Conservation (phyloP, 495 filamentous ascomycete genomes). For the Neurospora tetrasperma region DNA sequence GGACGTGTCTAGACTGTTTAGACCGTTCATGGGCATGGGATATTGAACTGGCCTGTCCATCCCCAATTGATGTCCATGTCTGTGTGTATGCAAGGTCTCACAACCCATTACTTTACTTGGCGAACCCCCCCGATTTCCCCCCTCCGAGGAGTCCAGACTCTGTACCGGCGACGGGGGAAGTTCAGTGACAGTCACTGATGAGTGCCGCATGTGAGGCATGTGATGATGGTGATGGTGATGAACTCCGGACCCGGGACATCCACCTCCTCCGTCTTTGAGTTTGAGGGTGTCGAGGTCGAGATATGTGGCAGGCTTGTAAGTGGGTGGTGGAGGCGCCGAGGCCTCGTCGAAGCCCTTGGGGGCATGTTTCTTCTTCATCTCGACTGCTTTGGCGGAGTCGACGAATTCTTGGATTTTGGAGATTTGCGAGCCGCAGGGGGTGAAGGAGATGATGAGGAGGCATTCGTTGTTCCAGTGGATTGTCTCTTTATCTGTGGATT, state of each 20-base stretch:
- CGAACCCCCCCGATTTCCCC: no score
- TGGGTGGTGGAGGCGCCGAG: neutral
- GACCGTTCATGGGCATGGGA: no score
- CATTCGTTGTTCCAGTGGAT: slow-evolving; percentile 31
- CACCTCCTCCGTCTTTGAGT: neutral
- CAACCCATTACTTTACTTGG: no score
- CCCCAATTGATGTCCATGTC: no score
- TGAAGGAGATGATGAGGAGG: slow-evolving; percentile 26
- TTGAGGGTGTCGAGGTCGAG: neutral
- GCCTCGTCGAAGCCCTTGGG: slow-evolving; percentile 17
- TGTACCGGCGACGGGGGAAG: neutral
- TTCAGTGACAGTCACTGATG: neutral
- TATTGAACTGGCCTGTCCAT: neutral
- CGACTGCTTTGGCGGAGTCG: slow-evolving; percentile 29
- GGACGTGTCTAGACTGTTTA: neutral
- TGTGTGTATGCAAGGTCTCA: no score
- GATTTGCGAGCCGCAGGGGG: slow-evolving; percentile 20
- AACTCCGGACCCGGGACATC: no score
- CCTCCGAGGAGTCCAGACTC: neutral
- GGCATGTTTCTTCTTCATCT: slow-evolving; percentile 26
- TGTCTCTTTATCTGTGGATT: no score
- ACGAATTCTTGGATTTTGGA: slow-evolving; percentile 29
- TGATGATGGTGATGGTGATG: no score
- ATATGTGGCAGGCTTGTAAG: neutral
- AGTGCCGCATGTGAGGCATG: no score